Evolutionary conservation across 2,329 filamentous ascomycete species (phyloP).

Genomic region (Chalaropsis ovoidea): DNA sequence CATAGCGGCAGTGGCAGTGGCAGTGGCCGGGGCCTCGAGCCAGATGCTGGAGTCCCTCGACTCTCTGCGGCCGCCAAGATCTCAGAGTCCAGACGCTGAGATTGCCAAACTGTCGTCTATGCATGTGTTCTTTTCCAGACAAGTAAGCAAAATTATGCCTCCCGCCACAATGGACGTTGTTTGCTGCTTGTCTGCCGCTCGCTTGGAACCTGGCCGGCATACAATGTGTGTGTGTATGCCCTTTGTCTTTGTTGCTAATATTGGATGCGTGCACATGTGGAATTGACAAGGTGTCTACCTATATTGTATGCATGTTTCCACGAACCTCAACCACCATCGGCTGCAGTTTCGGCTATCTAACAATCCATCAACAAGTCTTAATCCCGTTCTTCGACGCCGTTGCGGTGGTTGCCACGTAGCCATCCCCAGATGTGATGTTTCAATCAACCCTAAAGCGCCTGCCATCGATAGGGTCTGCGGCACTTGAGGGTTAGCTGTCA

Average conservation of each 20-base stretch:
- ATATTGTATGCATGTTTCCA: slow-evolving; percentile 2
- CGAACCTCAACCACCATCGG: neutral
- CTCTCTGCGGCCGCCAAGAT: no score
- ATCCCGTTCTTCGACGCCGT: neutral
- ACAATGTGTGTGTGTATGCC: neutral
- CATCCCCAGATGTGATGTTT: neutral
- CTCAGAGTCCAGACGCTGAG: no score
- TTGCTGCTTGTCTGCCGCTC: neutral
- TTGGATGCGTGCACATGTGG: neutral
- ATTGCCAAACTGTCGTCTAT: no score
- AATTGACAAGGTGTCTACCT: no score
- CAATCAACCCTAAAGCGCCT: neutral
- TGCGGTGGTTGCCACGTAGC: neutral
- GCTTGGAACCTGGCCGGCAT: neutral
- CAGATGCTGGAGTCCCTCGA: no score
- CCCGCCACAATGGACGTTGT: no score
- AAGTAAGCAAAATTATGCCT: no score
- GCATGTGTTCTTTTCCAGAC: no score
- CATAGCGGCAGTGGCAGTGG: no score
- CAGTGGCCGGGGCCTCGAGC: no score
- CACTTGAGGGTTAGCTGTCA: neutral
- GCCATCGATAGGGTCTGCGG: neutral
- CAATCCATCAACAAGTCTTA: neutral
- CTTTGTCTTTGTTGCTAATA: neutral
- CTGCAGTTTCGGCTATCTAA: neutral